These are phyloP conservation scores for Candida verbasci DNA, from an alignment of 805 yeast species.

Conservation along the genomic window DNA sequence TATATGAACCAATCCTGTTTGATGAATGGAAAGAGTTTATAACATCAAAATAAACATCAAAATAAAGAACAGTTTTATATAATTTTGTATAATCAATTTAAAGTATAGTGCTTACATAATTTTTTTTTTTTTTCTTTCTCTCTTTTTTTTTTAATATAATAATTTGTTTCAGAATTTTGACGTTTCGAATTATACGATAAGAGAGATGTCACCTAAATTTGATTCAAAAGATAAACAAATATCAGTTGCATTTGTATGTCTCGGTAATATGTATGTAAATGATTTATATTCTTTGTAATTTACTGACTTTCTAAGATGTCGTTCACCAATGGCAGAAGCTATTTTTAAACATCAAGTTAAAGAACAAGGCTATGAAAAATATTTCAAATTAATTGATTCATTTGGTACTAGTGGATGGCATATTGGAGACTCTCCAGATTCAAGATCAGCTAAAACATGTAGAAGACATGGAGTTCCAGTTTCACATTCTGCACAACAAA, in stretches of 20 bases:
- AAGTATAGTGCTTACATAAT: too few species aligned
- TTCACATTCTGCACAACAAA: slow-evolving; percentile 70
- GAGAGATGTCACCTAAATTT: slow-evolving; percentile 14
- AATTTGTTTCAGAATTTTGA: too few species aligned
- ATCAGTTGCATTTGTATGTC: slow-evolving; percentile 83
- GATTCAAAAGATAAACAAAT: slow-evolving; percentile 23
- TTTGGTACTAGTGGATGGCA: slow-evolving; percentile 89
- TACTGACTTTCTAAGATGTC: slow-evolving; percentile 49
- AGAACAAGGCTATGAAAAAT: slow-evolving; percentile 37
- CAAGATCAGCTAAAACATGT: slow-evolving; percentile 67
- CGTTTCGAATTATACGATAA: too few species aligned
- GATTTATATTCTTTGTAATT: background rate
- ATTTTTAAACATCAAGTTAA: slow-evolving; percentile 67
- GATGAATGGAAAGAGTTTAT: slow-evolving; percentile 34
- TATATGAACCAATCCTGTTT: slow-evolving; percentile 28
- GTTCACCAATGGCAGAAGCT: slow-evolving; percentile 98
- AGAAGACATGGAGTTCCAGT: slow-evolving; percentile 68
- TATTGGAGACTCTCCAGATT: slow-evolving; percentile 77
- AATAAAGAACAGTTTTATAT: too few species aligned
- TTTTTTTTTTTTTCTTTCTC: slow-evolving; percentile 1
- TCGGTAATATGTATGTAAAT: slow-evolving; percentile 74
- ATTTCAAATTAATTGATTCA: slow-evolving; percentile 66
- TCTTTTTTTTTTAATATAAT: too few species aligned
- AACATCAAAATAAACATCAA: slow-evolving; percentile 10
- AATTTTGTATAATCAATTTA: too few species aligned